Evolutionary conservation across 2,329 filamentous ascomycete genomes (phyloP), one percentile per base, ranked within the genome.

Genomic region (Byssothecium circinans): DNA sequence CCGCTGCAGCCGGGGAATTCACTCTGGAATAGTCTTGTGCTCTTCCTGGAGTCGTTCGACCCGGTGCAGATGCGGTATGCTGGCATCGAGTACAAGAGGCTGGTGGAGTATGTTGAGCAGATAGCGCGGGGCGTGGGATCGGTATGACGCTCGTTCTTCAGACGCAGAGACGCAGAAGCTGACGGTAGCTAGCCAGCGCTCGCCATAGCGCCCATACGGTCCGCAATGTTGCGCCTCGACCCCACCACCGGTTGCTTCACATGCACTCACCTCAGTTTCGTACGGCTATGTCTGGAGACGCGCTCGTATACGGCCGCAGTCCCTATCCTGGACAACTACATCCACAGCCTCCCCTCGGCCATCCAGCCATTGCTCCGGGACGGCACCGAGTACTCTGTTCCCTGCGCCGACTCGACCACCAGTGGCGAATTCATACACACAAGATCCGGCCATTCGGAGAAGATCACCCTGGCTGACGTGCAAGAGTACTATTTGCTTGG

Each of bases 241-340:
- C 84, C 86, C 1, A 78, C 79, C 11, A 82, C 80, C 22, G 80
- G 80, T 41, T 81, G 86, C 42, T 82, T 90, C 57, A 90, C 86
- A 4, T 79, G 79, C 4, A 77, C 76, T 22, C 86, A 90, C 58
- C 67, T 86, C 30, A 62, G 71, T 12, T 74, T 89, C 25, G 75
- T 80, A 23, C 80, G 76, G 34, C 65, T 85, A 10, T 86, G 86
- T 36, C 60, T 81, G 40, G 74, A 80, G 43, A 77, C 78, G 25
- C 71, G 80, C 55, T 71, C 71, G 32, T 80, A 82, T 47, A 74
- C 76, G 12, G 76, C 78, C 19, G 83, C 80, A 2, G 72, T 87
- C 4, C 78, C 78, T 3, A 75, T 89, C 8, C 73, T 91, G 22
- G 79, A 87, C 57, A 83, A 81, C 50, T 77, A 81, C 43, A 83